phyloP scores from a whole-genome alignment of 2,329 filamentous ascomycete genomes.

The Colletotrichum coccodes region DNA sequence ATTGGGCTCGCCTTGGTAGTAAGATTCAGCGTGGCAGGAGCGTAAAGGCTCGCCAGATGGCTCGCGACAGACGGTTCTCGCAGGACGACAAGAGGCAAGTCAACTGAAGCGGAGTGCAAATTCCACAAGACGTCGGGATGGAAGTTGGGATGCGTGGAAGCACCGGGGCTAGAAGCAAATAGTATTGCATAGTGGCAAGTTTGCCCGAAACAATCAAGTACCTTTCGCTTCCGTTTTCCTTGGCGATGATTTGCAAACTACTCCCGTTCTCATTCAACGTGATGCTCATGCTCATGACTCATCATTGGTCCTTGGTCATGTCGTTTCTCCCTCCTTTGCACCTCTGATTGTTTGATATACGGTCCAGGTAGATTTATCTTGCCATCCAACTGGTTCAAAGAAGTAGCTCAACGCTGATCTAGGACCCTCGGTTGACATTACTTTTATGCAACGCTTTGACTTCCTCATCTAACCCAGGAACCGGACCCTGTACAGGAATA shows the following conservation, averaged over 20 bases:
- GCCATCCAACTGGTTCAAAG: too few relatives aligned
- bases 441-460: constrained; percentile 41
- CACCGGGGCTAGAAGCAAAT: not conserved
- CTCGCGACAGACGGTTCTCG: not conserved
- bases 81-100: not conserved
- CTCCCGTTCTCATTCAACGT: too few relatives aligned
- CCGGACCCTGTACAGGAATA: constrained; percentile 41
- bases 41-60: not conserved
- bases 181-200: not conserved
- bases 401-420: too few relatives aligned
- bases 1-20: not conserved
- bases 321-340: not conserved
- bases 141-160: not conserved
- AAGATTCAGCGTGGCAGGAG: not conserved
- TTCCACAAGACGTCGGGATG: not conserved
- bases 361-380: rapidly evolving
- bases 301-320: not conserved
- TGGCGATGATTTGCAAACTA: too few relatives aligned
- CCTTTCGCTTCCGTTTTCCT: not conserved
- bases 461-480: constrained; percentile 41
- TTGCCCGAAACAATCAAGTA: not conserved
- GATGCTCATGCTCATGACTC: too few relatives aligned
- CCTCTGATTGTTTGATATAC: not conserved
- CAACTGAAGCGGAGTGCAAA: too few relatives aligned
- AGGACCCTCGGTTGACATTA: not conserved